phyloP scores from a whole-genome alignment of 108 stramenopile species.

The Nannochloropsis granulata region DNA sequence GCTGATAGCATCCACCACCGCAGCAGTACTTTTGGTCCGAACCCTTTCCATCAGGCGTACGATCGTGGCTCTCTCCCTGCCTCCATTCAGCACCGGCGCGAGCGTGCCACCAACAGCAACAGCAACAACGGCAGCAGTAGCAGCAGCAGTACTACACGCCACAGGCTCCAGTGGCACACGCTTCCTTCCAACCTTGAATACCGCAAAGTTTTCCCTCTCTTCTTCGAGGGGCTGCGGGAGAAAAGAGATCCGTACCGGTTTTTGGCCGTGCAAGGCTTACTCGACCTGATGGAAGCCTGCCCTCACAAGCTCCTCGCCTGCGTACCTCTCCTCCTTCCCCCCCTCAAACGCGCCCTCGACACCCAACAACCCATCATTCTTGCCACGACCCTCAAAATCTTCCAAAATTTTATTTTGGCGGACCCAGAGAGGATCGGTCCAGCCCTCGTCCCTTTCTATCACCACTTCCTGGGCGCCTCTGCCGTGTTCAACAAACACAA shows the following conservation, averaged over 20 bases:
- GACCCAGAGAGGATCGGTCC: neutral
- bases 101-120: neutral
- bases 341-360: conserved; percentile 32
- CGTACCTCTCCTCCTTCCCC: conserved; percentile 30
- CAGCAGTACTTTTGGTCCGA: neutral
- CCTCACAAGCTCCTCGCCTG: conserved; percentile 34
- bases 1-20: neutral
- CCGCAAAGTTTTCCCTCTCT: conserved; percentile 33
- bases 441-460: neutral
- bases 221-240: conserved; percentile 36
- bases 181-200: conserved; percentile 11
- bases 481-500: neutral
- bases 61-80: neutral
- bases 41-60: neutral
- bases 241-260: conserved; percentile 35
- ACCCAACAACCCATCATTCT: conserved; percentile 28
- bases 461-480: neutral
- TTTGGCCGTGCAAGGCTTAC: conserved; percentile 23
- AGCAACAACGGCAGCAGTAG: neutral
- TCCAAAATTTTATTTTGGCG: neutral
- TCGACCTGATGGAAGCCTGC: conserved; percentile 33
- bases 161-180: neutral
- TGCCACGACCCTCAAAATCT: conserved; percentile 23
- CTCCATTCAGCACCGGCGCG: neutral
- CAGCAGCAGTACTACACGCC: neutral